phyloP scores from a whole-genome alignment of 257 asterid genomes.

The Solanum tacnaense region DNA sequence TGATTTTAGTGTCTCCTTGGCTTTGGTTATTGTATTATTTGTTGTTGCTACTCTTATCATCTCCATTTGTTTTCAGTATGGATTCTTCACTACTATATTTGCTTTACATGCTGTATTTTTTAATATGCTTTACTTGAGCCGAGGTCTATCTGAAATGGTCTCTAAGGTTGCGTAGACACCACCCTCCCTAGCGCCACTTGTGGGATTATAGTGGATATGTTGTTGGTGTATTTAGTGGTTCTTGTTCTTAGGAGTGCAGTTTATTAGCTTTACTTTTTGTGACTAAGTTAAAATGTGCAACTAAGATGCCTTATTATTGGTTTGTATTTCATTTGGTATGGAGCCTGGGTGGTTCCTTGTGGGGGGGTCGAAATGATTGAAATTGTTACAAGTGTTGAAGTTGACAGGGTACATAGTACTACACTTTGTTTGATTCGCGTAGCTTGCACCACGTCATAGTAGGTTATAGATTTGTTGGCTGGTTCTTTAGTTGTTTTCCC shows the following conservation, averaged over 20 bases:
- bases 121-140: background rate
- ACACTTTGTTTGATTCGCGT: background rate
- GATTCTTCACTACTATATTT: background rate
- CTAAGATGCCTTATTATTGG: background rate
- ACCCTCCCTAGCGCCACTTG: fast-evolving
- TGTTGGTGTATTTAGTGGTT: background rate
- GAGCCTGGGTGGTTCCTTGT: background rate
- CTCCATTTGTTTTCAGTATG: background rate
- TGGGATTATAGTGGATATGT: background rate
- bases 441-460: background rate
- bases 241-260: background rate
- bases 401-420: background rate
- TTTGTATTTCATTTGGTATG: background rate
- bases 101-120: background rate
- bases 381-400: background rate
- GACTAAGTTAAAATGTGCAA: background rate
- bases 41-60: background rate
- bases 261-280: background rate
- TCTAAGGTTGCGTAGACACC: background rate
- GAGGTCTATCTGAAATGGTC: background rate
- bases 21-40: background rate
- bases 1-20: background rate
- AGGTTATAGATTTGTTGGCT: background rate
- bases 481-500: background rate
- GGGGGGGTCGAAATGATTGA: background rate